Base-by-base conservation (phyloP, 1,284 basidiomycete genomes). In the Pisolithus thermaeus region DNA sequence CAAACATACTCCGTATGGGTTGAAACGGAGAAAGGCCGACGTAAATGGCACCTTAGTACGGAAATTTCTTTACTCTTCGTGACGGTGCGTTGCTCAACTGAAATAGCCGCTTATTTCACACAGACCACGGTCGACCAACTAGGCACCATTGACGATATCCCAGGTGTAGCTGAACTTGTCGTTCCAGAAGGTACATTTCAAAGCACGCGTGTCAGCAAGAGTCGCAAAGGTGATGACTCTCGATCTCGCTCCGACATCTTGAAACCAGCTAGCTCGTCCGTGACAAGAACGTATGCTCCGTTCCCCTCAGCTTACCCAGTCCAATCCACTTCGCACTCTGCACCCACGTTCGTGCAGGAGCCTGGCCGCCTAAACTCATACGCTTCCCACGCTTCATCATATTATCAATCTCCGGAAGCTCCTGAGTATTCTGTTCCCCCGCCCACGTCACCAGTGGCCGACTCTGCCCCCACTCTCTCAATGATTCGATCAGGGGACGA, bases 11-110 rank as follows among this genome's bases (percentile, higher is more conserved):
- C 85, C 1, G 87, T 85, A 37, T 86, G 76, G 76, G 79, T 82
- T 18, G 75, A 79, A 41, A 83, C 79, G 3, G 74, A 74, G 18
- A 79, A 76, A 54, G 83, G 81, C 46, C 77, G 75, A 45, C 76
- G 83, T 44, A 89, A 89, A 69, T 89, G 86, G 87, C 87, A 89
- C 67, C 72, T 89, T 45, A 89, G 86, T 89, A 61, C 55, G 73
- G 62, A 25, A 35, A 41, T 59, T 70, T 63, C 28, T 23, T 28
- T 25, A 18, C 39, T 49, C 46, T 42, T 18, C 50, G 37, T 42
- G 40, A 51, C 47, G 22, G 40, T 42, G 37, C 42, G 39, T 52
- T 49, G 36, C 54, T 61, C 55, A 56, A 56, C 38, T 22, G 49
- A 51, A 52, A 52, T 59, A 88, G 86, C 85, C 59, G 85, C 87